Evolutionary conservation across 495 filamentous ascomycete genomes (phyloP), one percentile per base, ranked within the genome.

Genomic region (Pyronema omphalodes): DNA sequence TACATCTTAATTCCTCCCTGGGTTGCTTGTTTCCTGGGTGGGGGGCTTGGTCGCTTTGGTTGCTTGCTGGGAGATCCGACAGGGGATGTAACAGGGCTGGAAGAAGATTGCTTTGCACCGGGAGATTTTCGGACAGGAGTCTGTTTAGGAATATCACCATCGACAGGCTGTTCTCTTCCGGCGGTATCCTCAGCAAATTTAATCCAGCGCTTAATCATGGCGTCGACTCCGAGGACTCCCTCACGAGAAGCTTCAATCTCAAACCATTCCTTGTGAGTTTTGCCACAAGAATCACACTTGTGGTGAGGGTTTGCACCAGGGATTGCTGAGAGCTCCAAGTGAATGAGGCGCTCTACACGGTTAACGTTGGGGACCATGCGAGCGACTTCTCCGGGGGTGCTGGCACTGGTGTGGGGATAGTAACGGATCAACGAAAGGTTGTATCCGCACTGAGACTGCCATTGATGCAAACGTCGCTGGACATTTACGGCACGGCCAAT

Each of bases 181-280:
- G 50, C 50, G 19, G 35, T 43, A 2, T 59, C 70, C 65, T 83
- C 78, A 4, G 70, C 84, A 85, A 88, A 96, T 6, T 74, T 74
- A 44, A 88, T 80, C 91, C 93, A 96, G 56, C 87, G 70, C 62
- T 80, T 77, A 19, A 96, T 78, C 48, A 86, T 77, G 53, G 84
- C 86, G 72, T 99, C 88, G 5, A 96, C 82, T 19, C 68, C 74
- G 53, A 70, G 75, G 9, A 96, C 69, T 0, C 81, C 83, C 9
- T 81, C 71, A 60, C 80, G 76, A 14, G 69, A 77, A 1, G 85
- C 87, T 50, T 84, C 78, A 6, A 96, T 78, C 67, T 91, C 88
- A 67, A 99, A 96, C 91, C 91, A 99, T 67, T 99, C 91, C 37
- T 79, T 71, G 68, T 99, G 93, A 59, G 84, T 81, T 67, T 80